These are phyloP conservation scores for Eremothecium coryli DNA, from an alignment of 1,139 yeast species.

Conservation along the genomic window DNA sequence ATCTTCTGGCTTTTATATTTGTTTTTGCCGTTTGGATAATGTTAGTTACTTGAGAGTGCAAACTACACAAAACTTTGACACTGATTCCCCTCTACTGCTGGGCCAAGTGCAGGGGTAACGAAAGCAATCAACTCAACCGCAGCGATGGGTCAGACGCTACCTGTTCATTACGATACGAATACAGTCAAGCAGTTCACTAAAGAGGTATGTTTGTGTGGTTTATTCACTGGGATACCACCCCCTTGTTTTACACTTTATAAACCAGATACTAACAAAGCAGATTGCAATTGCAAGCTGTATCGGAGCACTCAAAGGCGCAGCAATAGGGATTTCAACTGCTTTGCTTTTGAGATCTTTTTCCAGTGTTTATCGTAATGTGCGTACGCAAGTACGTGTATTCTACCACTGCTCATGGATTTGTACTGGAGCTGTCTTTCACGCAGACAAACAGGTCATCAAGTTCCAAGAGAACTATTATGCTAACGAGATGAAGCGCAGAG, in stretches of 20 bases:
- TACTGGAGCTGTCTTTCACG: slow-evolving; percentile 34
- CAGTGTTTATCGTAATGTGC: slow-evolving; percentile 30
- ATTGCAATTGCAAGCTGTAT: slow-evolving; percentile 31
- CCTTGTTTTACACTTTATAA: not conserved
- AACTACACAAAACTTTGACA: too few relatives aligned
- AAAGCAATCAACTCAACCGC: too few relatives aligned
- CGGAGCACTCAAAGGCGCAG: slow-evolving; percentile 35
- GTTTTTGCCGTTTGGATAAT: too few relatives aligned
- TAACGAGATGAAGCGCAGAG: slow-evolving; percentile 30
- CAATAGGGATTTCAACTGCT: slow-evolving; percentile 30
- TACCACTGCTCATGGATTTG: slow-evolving; percentile 36
- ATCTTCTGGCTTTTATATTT: too few relatives aligned
- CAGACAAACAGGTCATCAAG: slow-evolving; percentile 33
- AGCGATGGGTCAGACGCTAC: slow-evolving; percentile 21
- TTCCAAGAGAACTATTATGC: slow-evolving; percentile 30
- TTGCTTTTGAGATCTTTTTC: slow-evolving; percentile 29
- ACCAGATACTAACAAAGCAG: slow-evolving; percentile 5
- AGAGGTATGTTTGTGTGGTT: slow-evolving; percentile 17
- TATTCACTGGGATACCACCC: too few relatives aligned
- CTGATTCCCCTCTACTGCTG: too few relatives aligned
- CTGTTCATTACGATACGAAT: slow-evolving; percentile 31
- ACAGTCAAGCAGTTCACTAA: slow-evolving; percentile 29
- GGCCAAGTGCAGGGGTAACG: too few relatives aligned
- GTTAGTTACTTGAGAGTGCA: too few relatives aligned
- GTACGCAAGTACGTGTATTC: slow-evolving; percentile 34